Evolutionary conservation across 768 basidiomycete genomes (phyloP).

Genomic region (Naematelia encephala): DNA sequence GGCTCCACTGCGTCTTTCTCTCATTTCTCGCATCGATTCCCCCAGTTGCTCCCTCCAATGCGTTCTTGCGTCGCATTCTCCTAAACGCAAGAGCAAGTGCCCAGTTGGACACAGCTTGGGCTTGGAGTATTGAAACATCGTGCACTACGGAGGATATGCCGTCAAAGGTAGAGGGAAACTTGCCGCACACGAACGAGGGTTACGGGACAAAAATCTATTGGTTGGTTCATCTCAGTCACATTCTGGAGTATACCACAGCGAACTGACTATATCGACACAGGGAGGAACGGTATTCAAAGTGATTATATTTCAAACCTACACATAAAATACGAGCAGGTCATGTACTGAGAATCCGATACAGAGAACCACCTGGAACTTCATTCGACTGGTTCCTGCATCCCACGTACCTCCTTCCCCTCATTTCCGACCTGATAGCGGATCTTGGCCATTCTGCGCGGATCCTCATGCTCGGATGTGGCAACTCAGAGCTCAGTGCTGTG

Average conservation of each 20-base stretch:
- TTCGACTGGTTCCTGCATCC: constrained; percentile 52
- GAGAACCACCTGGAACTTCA: constrained; percentile 41
- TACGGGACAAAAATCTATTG: constrained; percentile 50
- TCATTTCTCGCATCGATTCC: too few relatives aligned
- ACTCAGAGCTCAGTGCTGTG: constrained; percentile 44
- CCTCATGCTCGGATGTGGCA: constrained; percentile 50
- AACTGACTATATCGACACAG: constrained; percentile 15
- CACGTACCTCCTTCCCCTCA: constrained; percentile 39
- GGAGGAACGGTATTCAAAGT: constrained; percentile 49
- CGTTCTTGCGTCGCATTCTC: too few relatives aligned
- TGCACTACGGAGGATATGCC: constrained; percentile 3
- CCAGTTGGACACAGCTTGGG: not conserved
- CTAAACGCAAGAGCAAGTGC: not conserved
- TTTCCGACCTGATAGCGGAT: constrained; percentile 32
- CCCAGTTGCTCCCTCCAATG: too few relatives aligned
- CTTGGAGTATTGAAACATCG: not conserved
- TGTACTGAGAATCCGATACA: too few relatives aligned
- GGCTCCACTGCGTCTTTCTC: not conserved
- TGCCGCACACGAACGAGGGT: constrained; percentile 47
- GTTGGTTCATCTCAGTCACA: too few relatives aligned
- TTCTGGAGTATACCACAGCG: too few relatives aligned
- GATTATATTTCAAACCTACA: too few relatives aligned
- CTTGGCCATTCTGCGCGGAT: constrained; percentile 33
- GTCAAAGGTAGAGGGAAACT: constrained; percentile 21
- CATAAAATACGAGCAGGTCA: too few relatives aligned